Conservation (phyloP, 1,139 yeast genomes). For the Citeromyces siamensis region DNA sequence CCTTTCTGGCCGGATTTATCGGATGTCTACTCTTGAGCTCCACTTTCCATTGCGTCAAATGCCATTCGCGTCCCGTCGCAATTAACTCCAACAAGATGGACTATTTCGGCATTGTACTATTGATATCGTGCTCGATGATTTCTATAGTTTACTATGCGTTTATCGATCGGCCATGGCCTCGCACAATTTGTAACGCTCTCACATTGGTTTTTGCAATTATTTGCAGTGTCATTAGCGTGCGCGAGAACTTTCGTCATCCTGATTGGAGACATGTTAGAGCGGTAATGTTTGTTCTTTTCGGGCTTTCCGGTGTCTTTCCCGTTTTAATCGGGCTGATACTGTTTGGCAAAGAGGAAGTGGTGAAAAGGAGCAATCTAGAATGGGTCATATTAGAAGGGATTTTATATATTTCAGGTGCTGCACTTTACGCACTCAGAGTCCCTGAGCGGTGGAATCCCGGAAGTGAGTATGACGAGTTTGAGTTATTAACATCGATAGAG, state of each 20-base stretch:
- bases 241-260: slow-evolving; percentile 52
- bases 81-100: slow-evolving; percentile 70
- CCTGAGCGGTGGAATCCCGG: slow-evolving; percentile 73
- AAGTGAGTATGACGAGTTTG: slow-evolving; percentile 16
- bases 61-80: slow-evolving; percentile 55
- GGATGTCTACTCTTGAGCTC: slow-evolving; percentile 65
- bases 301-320: slow-evolving; percentile 70
- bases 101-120: slow-evolving; percentile 72
- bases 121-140: slow-evolving; percentile 65
- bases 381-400: slow-evolving; percentile 64
- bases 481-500: slow-evolving; percentile 16
- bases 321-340: slow-evolving; percentile 34
- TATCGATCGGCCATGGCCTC: slow-evolving; percentile 29
- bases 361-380: slow-evolving; percentile 35
- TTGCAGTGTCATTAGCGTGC: slow-evolving; percentile 55
- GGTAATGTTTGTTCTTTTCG: slow-evolving; percentile 66
- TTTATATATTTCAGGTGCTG: slow-evolving; percentile 70
- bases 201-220: slow-evolving; percentile 43
- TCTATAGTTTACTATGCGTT: slow-evolving; percentile 62
- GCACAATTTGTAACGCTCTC: slow-evolving; percentile 27
- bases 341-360: slow-evolving; percentile 35
- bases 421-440: slow-evolving; percentile 60
- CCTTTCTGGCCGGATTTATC: slow-evolving; percentile 38
- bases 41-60: slow-evolving; percentile 62
- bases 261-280: slow-evolving; percentile 73